Evolutionary conservation across 768 basidiomycete genomes (phyloP).

Genomic region (Macrocybe gigantea): DNA sequence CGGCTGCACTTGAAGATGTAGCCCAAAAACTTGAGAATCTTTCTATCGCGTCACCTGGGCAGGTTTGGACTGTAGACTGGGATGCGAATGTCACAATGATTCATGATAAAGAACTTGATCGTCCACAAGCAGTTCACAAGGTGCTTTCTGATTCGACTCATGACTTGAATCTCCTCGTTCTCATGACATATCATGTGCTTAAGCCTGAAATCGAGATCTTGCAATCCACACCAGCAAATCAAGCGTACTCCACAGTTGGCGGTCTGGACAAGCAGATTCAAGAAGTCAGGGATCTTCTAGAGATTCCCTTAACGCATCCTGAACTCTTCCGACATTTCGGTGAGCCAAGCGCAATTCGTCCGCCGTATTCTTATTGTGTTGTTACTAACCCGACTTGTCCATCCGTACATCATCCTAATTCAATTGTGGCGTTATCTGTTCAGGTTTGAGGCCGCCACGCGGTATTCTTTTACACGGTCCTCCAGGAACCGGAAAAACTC

Average conservation of each 20-base stretch:
- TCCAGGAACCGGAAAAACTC: constrained; percentile 97
- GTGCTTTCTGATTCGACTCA: constrained; percentile 14
- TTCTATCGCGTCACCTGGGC: constrained; percentile 31
- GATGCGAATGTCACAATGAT: constrained; percentile 50
- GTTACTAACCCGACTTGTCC: background rate
- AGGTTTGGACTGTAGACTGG: constrained; percentile 65
- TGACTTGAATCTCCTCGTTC: background rate
- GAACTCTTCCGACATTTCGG: constrained; percentile 77
- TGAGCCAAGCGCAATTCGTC: constrained; percentile 26
- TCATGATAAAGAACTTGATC: constrained; percentile 21
- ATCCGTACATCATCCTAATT: background rate
- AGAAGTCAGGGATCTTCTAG: constrained; percentile 79
- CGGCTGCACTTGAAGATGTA: constrained; percentile 24
- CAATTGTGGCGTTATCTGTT: constrained; percentile 3
- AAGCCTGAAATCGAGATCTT: constrained; percentile 45
- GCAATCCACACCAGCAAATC: constrained; percentile 31
- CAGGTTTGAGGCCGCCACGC: constrained; percentile 90
- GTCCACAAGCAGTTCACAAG: constrained; percentile 23
- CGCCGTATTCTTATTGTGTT: constrained; percentile 8
- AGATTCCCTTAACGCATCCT: constrained; percentile 80
- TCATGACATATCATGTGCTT: constrained; percentile 12
- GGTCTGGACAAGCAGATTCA: constrained; percentile 85
- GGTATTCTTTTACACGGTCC: constrained; percentile 94
- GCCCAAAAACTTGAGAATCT: constrained; percentile 37
- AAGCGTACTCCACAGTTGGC: constrained; percentile 81